phyloP scores from a whole-genome alignment of 169 alveolate species.

The Sarcocystis neurona region DNA sequence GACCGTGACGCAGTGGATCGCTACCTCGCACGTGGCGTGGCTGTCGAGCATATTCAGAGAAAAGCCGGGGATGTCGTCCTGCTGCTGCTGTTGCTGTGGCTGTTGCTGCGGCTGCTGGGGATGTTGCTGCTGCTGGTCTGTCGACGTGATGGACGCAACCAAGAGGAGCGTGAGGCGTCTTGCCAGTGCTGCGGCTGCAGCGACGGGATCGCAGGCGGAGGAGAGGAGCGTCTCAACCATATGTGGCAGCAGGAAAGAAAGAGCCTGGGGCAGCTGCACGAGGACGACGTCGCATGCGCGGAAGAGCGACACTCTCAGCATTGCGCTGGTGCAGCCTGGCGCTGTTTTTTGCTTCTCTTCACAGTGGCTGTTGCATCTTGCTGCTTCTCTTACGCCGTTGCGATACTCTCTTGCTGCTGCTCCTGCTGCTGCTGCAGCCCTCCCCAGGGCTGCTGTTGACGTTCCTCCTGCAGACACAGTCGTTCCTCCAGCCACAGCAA shows the following conservation, averaged over 20 bases:
- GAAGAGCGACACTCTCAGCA: constrained; percentile 38
- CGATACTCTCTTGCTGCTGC: not conserved
- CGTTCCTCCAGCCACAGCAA: too few relatives aligned
- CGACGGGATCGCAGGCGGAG: constrained; percentile 7
- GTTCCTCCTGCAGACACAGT: too few relatives aligned
- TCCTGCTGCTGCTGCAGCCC: constrained; percentile 32
- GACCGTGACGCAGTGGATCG: too few relatives aligned
- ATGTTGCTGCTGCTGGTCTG: constrained; percentile 30
- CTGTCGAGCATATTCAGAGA: too few relatives aligned
- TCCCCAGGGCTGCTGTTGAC: not conserved
- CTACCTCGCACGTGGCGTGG: too few relatives aligned
- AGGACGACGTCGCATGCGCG: constrained; percentile 62
- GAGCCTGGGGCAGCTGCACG: constrained; percentile 46
- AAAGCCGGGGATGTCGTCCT: too few relatives aligned
- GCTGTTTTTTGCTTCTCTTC: too few relatives aligned
- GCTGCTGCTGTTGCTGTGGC: constrained; percentile 27
- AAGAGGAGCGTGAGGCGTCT: not conserved
- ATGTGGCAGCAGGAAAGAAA: constrained; percentile 59
- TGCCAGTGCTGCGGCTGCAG: not conserved
- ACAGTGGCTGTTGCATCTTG: too few relatives aligned
- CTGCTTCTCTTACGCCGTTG: too few relatives aligned
- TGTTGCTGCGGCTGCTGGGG: too few relatives aligned
- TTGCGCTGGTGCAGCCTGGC: too few relatives aligned
- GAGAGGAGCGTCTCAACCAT: constrained; percentile 42
- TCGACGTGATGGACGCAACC: not conserved